phyloP scores from a whole-genome alignment of 2,329 filamentous ascomycete species.

The Xenosphaeropsis pyriputrescens region DNA sequence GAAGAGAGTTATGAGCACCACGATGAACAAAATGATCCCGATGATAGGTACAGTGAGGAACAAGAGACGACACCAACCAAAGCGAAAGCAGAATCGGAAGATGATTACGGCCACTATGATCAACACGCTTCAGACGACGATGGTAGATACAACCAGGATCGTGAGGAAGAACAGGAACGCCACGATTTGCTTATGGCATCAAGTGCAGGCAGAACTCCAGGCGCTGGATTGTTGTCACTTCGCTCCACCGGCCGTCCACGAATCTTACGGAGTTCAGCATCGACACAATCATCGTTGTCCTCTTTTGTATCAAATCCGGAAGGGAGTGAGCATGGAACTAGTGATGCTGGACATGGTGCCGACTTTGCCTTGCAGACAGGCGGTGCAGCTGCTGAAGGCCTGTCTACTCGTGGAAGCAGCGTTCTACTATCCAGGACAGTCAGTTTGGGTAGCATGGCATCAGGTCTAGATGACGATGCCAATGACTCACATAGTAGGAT shows the following conservation, averaged over 20 bases:
- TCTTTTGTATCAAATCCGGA: conserved; percentile 40
- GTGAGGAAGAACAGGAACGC: no score
- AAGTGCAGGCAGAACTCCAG: conserved; percentile 27
- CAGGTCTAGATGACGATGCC: conserved; percentile 44
- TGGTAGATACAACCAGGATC: no score
- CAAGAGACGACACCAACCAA: no score
- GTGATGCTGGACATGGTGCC: conserved; percentile 55
- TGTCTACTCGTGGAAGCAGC: conserved; percentile 29
- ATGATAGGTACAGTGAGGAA: no score
- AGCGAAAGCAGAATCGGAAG: no score
- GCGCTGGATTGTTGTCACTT: conserved; percentile 23
- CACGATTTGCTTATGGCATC: no score
- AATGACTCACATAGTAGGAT: conserved; percentile 13
- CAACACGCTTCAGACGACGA: no score
- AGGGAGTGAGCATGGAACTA: conserved; percentile 41
- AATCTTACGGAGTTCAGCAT: conserved; percentile 36
- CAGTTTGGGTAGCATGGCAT: conserved; percentile 82
- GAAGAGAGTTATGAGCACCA: conserved; percentile 2
- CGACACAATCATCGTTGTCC: conserved; percentile 45
- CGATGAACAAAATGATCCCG: no score
- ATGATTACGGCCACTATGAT: no score
- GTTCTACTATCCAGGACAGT: conserved; percentile 59
- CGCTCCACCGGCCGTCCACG: conserved; percentile 32
- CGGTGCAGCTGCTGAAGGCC: conserved; percentile 48
- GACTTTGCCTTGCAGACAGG: conserved; percentile 78